Conservation (phyloP, 2,329 filamentous ascomycete genomes). For the Tolypocladium nubicola region DNA sequence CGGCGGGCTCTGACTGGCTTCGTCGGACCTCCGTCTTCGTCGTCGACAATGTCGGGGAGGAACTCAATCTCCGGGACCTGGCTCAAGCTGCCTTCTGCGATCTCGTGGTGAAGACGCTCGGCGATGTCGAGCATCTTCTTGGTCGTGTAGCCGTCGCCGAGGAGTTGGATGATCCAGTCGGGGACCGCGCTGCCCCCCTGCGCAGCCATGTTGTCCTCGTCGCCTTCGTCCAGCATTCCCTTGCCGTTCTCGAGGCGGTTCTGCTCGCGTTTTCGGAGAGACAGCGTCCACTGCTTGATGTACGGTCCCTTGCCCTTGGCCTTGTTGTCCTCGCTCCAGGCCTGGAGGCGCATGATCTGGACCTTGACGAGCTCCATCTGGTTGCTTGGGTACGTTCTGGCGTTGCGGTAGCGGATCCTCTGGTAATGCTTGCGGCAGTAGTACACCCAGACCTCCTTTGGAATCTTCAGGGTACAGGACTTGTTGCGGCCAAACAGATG, state of each 20-base stretch:
- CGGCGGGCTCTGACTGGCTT: slow-evolving; percentile 12
- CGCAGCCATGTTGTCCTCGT: slow-evolving; percentile 15
- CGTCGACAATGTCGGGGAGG: slow-evolving; percentile 40
- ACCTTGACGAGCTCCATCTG: slow-evolving; percentile 55
- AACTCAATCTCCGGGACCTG: slow-evolving; percentile 50
- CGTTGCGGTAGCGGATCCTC: slow-evolving; percentile 58
- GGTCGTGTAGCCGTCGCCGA: slow-evolving; percentile 36
- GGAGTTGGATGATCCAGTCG: slow-evolving; percentile 35
- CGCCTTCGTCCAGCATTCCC: slow-evolving; percentile 16
- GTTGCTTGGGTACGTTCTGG: slow-evolving; percentile 45
- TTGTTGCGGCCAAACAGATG: slow-evolving; percentile 82
- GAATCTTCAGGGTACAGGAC: slow-evolving; percentile 60
- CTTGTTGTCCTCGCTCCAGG: slow-evolving; percentile 47
- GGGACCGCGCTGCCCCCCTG: slow-evolving; percentile 31
- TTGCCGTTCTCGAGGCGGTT: slow-evolving; percentile 34
- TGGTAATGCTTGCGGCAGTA: slow-evolving; percentile 80
- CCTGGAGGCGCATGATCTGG: slow-evolving; percentile 51
- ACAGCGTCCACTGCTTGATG: slow-evolving; percentile 45
- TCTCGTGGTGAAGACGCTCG: slow-evolving; percentile 31
- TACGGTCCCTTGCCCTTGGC: slow-evolving; percentile 16
- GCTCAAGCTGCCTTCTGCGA: slow-evolving; percentile 27
- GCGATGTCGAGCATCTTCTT: slow-evolving; percentile 36
- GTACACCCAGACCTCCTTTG: slow-evolving; percentile 59
- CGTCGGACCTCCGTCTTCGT: slow-evolving; percentile 12
- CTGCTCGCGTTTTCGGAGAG: slow-evolving; percentile 54